Percentiles rank a stretch among this genome's conserved stretches.
These are phyloP conservation scores for Lactarius quietus DNA, from an alignment of 768 basidiomycete species.

Conservation along the genomic window DNA sequence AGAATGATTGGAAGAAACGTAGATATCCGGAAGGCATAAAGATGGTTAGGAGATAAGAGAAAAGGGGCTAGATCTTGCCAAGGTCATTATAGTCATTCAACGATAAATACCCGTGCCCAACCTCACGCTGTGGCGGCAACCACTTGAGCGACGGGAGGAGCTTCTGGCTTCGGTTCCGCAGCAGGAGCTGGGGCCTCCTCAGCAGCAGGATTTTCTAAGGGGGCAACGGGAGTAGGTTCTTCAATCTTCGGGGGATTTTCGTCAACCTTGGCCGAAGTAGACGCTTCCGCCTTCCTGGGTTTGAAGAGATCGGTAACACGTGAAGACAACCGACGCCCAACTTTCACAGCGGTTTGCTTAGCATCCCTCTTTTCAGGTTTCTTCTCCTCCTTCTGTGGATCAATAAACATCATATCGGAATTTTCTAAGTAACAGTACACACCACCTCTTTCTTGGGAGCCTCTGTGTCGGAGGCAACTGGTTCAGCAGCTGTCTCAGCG, in stretches of 20 bases:
- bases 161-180: slow-evolving; percentile 37
- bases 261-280: slow-evolving; percentile 75
- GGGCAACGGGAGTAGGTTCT: slow-evolving; percentile 75
- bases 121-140: slow-evolving; percentile 79
- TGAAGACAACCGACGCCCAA: slow-evolving; percentile 78
- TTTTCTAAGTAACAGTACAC: neutral
- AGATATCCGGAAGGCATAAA: slow-evolving; percentile 36
- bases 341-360: slow-evolving; percentile 46
- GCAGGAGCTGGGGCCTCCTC: slow-evolving; percentile 31
- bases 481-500: slow-evolving; percentile 33
- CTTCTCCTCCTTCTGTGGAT: slow-evolving; percentile 43
- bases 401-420: neutral
- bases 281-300: slow-evolving; percentile 50
- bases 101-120: slow-evolving; percentile 42
- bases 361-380: slow-evolving; percentile 45
- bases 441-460: slow-evolving; percentile 65
- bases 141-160: slow-evolving; percentile 56
- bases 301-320: slow-evolving; percentile 85
- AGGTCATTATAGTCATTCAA: slow-evolving; percentile 28
- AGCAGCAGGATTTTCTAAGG: slow-evolving; percentile 74
- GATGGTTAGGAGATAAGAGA: slow-evolving; percentile 29
- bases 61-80: slow-evolving; percentile 27
- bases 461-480: slow-evolving; percentile 39
- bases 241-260: slow-evolving; percentile 89
- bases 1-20: slow-evolving; percentile 29